phyloP scores from a whole-genome alignment of 768 basidiomycete genomes.

The Psilocybe sp. region DNA sequence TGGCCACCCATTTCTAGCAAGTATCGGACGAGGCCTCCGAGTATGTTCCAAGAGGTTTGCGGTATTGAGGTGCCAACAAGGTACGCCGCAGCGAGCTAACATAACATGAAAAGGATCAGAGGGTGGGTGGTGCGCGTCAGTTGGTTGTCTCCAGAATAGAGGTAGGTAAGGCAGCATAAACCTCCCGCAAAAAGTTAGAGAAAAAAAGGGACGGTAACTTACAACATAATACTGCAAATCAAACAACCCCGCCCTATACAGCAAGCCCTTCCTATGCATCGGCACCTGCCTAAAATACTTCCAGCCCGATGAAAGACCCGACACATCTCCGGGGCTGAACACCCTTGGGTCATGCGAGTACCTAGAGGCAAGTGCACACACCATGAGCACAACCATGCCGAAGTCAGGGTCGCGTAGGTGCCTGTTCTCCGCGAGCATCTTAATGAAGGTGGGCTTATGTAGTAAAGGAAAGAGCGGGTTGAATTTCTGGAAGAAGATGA shows the following conservation, averaged over 20 bases:
- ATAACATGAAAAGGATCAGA: not conserved
- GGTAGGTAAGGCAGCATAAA: too few species aligned
- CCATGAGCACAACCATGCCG: constrained; percentile 53
- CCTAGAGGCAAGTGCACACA: constrained; percentile 62
- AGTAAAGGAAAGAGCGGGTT: constrained; percentile 59
- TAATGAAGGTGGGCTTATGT: constrained; percentile 65
- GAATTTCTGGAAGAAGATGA: constrained; percentile 54
- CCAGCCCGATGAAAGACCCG: constrained; percentile 54
- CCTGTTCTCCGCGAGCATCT: constrained; percentile 39
- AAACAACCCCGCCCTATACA: constrained; percentile 56
- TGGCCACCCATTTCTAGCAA: constrained; percentile 67
- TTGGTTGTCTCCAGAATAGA: too few species aligned
- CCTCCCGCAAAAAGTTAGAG: too few species aligned
- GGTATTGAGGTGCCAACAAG: constrained; percentile 44
- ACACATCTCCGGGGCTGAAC: constrained; percentile 29
- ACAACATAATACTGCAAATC: constrained; percentile 72
- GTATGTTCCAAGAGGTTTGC: constrained; percentile 53
- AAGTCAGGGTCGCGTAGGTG: constrained; percentile 53
- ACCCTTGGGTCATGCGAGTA: constrained; percentile 52
- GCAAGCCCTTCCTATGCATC: constrained; percentile 53
- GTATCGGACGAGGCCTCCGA: constrained; percentile 56
- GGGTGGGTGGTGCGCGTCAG: too few species aligned
- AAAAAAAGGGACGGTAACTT: constrained; percentile 28
- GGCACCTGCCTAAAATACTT: constrained; percentile 62
- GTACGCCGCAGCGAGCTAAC: constrained; percentile 28